A percentile compares a stretch with the other conserved stretches of the same genome.
Evolutionary conservation across 306 rosid species (phyloP).

Genomic region (Hippophae rhamnoides): DNA sequence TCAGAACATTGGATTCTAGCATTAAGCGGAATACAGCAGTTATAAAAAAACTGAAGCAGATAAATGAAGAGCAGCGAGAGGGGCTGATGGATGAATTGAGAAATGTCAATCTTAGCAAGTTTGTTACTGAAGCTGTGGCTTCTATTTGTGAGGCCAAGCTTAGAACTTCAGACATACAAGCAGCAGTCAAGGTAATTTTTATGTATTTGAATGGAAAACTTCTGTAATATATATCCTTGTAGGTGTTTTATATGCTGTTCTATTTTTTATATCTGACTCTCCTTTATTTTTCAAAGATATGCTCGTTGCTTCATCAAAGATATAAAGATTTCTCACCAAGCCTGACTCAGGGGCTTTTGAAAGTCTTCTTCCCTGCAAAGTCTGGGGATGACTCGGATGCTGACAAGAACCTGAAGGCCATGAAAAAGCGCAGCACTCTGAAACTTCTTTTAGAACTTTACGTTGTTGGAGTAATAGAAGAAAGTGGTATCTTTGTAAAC

Average conservation of each 20-base stretch:
- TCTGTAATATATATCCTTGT: too few species aligned
- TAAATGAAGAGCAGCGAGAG: constrained; percentile 92
- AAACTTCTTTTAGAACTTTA: constrained; percentile 83
- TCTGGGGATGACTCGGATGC: constrained; percentile 72
- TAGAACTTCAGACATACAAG: constrained; percentile 83
- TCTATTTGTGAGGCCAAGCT: constrained; percentile 95
- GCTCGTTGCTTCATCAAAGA: constrained; percentile 98
- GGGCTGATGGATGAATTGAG: constrained; percentile 77
- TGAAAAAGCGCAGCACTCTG: constrained; percentile 89
- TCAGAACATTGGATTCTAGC: constrained; percentile 91
- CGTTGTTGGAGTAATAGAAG: constrained; percentile 91
- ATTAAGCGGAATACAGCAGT: constrained; percentile 94
- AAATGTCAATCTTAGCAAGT: constrained; percentile 88
- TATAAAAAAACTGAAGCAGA: constrained; percentile 92
- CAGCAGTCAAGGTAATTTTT: constrained; percentile 81
- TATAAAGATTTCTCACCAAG: constrained; percentile 89
- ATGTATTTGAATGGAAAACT: neutral
- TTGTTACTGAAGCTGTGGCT: constrained; percentile 95
- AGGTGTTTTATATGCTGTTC: constrained; percentile 2
- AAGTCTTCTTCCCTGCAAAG: constrained; percentile 83
- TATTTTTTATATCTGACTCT: constrained; percentile 3
- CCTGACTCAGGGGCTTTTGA: constrained; percentile 85
- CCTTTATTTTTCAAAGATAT: constrained; percentile 45
- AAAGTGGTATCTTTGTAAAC: constrained; percentile 58
- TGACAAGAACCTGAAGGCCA: constrained; percentile 81